Evolutionary conservation across 2,329 filamentous ascomycete genomes (phyloP).

Genomic region (Aureobasidium sp.): DNA sequence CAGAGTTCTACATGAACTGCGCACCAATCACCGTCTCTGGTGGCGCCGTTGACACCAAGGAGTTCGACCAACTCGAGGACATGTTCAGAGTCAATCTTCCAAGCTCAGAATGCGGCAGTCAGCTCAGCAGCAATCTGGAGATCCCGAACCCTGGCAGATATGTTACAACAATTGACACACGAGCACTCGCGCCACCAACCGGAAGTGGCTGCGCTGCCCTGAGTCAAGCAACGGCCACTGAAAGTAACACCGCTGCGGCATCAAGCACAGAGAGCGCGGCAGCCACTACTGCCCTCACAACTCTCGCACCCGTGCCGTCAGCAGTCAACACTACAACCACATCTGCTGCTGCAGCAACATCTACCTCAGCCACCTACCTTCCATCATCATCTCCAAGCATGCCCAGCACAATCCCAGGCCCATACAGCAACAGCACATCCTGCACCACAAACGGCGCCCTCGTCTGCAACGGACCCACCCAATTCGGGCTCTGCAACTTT

Average conservation of each 20-base stretch:
- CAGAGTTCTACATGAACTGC: slow-evolving; percentile 98
- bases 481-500: slow-evolving; percentile 41
- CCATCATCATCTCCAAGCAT: not conserved
- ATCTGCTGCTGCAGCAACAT: not conserved
- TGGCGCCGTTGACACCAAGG: slow-evolving; percentile 44
- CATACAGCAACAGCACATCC: slow-evolving; percentile 22
- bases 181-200: slow-evolving; percentile 16
- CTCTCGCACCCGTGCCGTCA: not conserved
- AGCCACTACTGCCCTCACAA: slow-evolving; percentile 2
- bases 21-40: slow-evolving; percentile 62
- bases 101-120: slow-evolving; percentile 44
- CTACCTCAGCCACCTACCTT: not conserved
- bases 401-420: not conserved
- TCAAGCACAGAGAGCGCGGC: slow-evolving; percentile 9
- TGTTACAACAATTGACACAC: slow-evolving; percentile 34
- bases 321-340: slow-evolving; percentile 8
- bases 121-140: slow-evolving; percentile 34
- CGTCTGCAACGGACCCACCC: slow-evolving; percentile 36
- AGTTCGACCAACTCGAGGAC: slow-evolving; percentile 58
- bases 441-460: slow-evolving; percentile 37
- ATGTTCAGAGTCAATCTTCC: slow-evolving; percentile 70
- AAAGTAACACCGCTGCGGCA: slow-evolving; percentile 18
- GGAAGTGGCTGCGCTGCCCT: slow-evolving; percentile 21
- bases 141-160: slow-evolving; percentile 62
- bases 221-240: slow-evolving; percentile 15